Percentiles rank a stretch among this genome's conserved stretches.
phyloP scores from a whole-genome alignment of 371 early-diverging fungal species.

The Blakeslea trispora region DNA sequence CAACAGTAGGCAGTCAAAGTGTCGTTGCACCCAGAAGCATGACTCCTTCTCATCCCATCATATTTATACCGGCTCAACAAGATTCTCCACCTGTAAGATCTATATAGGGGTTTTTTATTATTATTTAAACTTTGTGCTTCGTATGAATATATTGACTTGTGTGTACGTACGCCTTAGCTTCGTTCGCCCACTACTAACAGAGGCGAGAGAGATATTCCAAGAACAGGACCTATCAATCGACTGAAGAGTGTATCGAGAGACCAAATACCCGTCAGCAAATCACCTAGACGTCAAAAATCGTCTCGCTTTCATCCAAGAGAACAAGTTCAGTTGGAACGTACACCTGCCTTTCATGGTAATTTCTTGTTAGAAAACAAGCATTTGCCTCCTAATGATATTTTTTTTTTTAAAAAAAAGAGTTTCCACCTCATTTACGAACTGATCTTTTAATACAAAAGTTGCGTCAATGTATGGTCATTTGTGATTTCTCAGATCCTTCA shows the following conservation, averaged over 20 bases:
- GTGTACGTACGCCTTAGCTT: neutral
- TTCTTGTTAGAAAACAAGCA: neutral
- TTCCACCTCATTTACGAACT: slow-evolving; percentile 65
- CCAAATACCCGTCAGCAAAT: slow-evolving; percentile 75
- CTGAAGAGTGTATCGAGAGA: slow-evolving; percentile 79
- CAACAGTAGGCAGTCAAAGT: too few relatives aligned
- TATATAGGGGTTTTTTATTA: too few relatives aligned
- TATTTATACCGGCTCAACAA: neutral
- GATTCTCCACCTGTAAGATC: neutral
- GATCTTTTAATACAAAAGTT: slow-evolving; percentile 89
- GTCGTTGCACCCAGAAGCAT: too few relatives aligned
- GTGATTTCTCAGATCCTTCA: slow-evolving; percentile 91
- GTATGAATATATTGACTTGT: too few relatives aligned
- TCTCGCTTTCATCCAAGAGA: slow-evolving; percentile 83
- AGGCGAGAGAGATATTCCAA: neutral
- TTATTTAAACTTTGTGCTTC: too few relatives aligned
- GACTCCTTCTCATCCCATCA: neutral
- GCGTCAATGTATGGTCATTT: slow-evolving; percentile 85
- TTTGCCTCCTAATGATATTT: too few relatives aligned
- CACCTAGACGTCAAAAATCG: slow-evolving; percentile 82
- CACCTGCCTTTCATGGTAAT: slow-evolving; percentile 74
- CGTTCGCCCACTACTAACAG: neutral
- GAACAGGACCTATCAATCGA: neutral
- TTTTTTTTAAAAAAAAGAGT: slow-evolving; percentile 53
- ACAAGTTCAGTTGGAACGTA: slow-evolving; percentile 75